A percentile compares a stretch with the other conserved stretches of the same genome.
Conservation (phyloP, 768 basidiomycete genomes). For the Suillus clintonianus region DNA sequence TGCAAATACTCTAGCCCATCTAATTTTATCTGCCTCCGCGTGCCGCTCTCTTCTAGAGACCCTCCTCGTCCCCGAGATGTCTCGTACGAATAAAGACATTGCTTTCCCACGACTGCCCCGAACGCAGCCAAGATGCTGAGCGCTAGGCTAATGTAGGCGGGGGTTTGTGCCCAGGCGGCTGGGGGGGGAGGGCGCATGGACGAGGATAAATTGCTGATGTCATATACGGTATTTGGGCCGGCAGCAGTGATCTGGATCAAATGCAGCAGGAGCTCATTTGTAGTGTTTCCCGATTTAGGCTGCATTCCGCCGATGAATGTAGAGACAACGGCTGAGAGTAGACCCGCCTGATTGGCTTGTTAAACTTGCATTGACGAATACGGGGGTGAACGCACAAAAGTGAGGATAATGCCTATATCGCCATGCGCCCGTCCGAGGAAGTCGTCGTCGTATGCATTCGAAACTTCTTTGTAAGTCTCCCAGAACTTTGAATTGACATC, state of each 20-base stretch:
- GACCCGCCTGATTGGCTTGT: neutral
- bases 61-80: neutral
- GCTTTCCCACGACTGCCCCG: neutral
- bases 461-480: neutral
- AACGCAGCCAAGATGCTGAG: neutral
- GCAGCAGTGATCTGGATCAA: neutral
- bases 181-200: no score
- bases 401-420: neutral
- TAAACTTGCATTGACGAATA: neutral
- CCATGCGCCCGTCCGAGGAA: neutral
- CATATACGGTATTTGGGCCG: neutral
- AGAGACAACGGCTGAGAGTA: neutral
- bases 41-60: neutral
- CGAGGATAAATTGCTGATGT: neutral
- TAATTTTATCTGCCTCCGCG: neutral
- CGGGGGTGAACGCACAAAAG: neutral
- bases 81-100: neutral
- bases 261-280: neutral
- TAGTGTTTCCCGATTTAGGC: neutral
- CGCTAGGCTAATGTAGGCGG: neutral
- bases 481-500: neutral
- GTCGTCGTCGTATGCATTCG: neutral
- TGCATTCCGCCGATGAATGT: neutral
- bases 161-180: no score
- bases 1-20: neutral